These are phyloP conservation scores for Colletotrichum tamarilloi DNA, from an alignment of 2,329 filamentous ascomycete species.

Conservation along the genomic window DNA sequence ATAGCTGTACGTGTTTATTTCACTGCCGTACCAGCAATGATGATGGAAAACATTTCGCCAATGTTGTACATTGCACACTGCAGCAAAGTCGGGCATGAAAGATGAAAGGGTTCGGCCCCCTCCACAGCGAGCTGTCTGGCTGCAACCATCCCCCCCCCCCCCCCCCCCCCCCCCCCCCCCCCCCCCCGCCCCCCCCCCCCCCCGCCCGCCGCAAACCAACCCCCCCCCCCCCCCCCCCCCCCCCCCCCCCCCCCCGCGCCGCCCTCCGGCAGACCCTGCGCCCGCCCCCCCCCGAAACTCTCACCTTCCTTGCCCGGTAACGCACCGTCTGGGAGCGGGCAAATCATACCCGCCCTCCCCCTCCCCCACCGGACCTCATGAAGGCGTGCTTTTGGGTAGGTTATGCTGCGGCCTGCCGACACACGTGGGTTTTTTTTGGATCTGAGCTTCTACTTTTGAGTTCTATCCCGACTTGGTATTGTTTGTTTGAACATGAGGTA, in stretches of 20 bases:
- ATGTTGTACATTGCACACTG: background rate
- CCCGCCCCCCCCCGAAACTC: background rate
- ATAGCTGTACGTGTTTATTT: background rate
- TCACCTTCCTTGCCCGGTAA: conserved; percentile 9
- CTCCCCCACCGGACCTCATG: background rate
- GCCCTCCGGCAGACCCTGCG: too few species aligned
- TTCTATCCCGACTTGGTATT: background rate
- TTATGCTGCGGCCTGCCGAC: too few species aligned
- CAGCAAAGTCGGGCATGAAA: background rate
- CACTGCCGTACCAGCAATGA: too few species aligned
- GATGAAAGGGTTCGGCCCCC: background rate
- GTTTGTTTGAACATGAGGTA: background rate
- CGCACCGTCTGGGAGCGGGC: background rate
- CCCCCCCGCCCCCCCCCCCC: background rate
- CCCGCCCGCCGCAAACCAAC: background rate
- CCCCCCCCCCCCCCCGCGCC: background rate
- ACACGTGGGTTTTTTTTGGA: too few species aligned
- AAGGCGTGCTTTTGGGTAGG: background rate
- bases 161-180: too few species aligned
- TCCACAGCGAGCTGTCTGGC: background rate
- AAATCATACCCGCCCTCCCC: background rate
- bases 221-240: background rate
- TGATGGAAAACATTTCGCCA: too few species aligned
- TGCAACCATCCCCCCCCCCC: background rate
- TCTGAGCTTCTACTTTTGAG: background rate